These are phyloP conservation scores for Panicum miliaceum DNA, from an alignment of 176 grass and related monocot species.

Conservation along the genomic window DNA sequence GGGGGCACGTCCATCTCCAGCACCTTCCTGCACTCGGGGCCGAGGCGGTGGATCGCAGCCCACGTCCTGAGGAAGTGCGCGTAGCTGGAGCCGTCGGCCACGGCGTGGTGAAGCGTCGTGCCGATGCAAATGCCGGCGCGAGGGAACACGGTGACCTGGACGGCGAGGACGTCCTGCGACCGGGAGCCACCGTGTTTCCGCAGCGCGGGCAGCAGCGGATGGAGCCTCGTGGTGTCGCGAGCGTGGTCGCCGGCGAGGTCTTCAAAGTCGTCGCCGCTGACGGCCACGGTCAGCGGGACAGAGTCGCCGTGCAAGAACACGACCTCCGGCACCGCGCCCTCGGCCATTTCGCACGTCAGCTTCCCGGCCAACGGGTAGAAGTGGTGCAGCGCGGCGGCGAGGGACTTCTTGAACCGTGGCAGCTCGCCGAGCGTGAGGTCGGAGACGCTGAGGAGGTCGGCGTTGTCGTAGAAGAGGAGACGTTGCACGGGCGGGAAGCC, in stretches of 20 bases:
- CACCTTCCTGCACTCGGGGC: neutral
- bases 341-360: constrained; percentile 26
- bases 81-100: constrained; percentile 83
- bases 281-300: constrained; percentile 37
- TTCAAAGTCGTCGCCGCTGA: constrained; percentile 51
- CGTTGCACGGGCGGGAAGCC: constrained; percentile 73
- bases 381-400: constrained; percentile 60
- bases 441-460: constrained; percentile 37
- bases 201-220: constrained; percentile 54
- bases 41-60: constrained; percentile 40
- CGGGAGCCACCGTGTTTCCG: neutral
- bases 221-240: constrained; percentile 43
- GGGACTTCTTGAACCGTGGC: constrained; percentile 47
- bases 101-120: constrained; percentile 78
- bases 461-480: constrained; percentile 68
- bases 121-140: constrained; percentile 56
- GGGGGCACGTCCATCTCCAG: constrained; percentile 8
- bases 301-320: constrained; percentile 36
- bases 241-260: constrained; percentile 53
- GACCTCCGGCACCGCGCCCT: constrained; percentile 14
- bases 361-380: constrained; percentile 70
- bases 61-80: constrained; percentile 72
- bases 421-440: constrained; percentile 48
- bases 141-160: constrained; percentile 80
- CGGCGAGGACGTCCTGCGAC: constrained; percentile 49